Evolutionary conservation across 2,329 filamentous ascomycete genomes (phyloP).

Genomic region (Beauveria medogensis): DNA sequence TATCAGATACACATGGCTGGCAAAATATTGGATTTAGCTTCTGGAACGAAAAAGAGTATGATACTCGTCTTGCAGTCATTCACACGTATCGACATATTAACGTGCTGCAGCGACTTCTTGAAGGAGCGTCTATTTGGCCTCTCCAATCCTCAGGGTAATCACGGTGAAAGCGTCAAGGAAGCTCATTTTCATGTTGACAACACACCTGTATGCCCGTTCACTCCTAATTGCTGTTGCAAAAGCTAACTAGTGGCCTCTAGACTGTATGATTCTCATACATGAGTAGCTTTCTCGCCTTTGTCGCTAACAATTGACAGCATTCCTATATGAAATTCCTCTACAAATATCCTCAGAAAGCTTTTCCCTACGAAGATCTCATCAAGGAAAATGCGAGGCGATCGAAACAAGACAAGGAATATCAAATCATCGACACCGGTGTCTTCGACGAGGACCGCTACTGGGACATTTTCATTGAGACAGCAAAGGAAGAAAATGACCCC

Average conservation of each 20-base stretch:
- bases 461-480: constrained; percentile 95
- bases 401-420: constrained; percentile 78
- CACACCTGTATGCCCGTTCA: constrained; percentile 52
- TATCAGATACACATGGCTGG: constrained; percentile 80
- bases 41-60: constrained; percentile 93
- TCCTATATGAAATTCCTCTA: constrained; percentile 99
- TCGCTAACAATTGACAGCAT: constrained; percentile 47
- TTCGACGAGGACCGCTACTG: constrained; percentile 90
- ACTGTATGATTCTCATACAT: constrained; percentile 30
- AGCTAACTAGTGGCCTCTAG: constrained; percentile 25
- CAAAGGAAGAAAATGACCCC: constrained; percentile 85
- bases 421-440: constrained; percentile 78
- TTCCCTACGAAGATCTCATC: constrained; percentile 84
- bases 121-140: constrained; percentile 94
- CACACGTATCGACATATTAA: constrained; percentile 27
- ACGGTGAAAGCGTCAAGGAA: constrained; percentile 95
- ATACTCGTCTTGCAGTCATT: constrained; percentile 12
- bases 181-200: constrained; percentile 96
- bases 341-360: constrained; percentile 88
- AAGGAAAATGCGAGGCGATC: constrained; percentile 72
- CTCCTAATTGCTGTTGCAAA: constrained; percentile 10
- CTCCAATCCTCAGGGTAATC: constrained; percentile 93
- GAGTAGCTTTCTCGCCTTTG: constrained; percentile 11
- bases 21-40: constrained; percentile 95
- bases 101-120: constrained; percentile 62